A percentile compares a stretch with the other conserved stretches of the same genome.
phyloP scores from a whole-genome alignment of 148 eudicot species.

The Polygonum aviculare region DNA sequence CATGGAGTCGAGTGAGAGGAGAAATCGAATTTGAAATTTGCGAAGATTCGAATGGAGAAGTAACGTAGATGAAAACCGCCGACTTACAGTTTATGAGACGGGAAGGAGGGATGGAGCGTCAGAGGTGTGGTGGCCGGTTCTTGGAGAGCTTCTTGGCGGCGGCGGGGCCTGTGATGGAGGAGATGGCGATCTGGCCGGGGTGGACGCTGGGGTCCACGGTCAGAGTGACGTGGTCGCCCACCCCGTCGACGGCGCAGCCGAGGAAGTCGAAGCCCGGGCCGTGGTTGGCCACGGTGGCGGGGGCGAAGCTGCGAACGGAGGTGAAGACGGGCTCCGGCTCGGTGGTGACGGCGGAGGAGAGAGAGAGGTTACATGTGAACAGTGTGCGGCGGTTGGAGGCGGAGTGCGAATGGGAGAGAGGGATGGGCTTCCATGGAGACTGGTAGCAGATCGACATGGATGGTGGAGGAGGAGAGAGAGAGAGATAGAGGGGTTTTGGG shows the following conservation, averaged over 20 bases:
- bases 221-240: conserved; percentile 71
- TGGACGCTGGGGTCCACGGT: conserved; percentile 37
- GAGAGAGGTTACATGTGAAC: conserved; percentile 34
- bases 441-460: conserved; percentile 28
- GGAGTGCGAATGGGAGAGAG: conserved; percentile 9
- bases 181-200: conserved; percentile 60
- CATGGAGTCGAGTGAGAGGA: not conserved
- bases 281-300: conserved; percentile 93
- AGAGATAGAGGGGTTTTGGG: not conserved
- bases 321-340: conserved; percentile 67
- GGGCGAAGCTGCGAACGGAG: conserved; percentile 78
- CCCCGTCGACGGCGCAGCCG: conserved; percentile 80
- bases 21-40: not conserved
- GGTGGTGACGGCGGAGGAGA: conserved; percentile 16
- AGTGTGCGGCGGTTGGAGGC: conserved; percentile 8
- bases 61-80: no score
- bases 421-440: conserved; percentile 20
- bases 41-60: not conserved
- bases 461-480: no score
- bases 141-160: conserved; percentile 34
- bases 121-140: conserved; percentile 16
- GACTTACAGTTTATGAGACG: no score
- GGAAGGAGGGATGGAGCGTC: no score
- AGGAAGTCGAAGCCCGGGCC: conserved; percentile 95
- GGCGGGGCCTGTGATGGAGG: conserved; percentile 41